Conservation (phyloP, 1,284 basidiomycete genomes). For the Megacollybia platyphylla region DNA sequence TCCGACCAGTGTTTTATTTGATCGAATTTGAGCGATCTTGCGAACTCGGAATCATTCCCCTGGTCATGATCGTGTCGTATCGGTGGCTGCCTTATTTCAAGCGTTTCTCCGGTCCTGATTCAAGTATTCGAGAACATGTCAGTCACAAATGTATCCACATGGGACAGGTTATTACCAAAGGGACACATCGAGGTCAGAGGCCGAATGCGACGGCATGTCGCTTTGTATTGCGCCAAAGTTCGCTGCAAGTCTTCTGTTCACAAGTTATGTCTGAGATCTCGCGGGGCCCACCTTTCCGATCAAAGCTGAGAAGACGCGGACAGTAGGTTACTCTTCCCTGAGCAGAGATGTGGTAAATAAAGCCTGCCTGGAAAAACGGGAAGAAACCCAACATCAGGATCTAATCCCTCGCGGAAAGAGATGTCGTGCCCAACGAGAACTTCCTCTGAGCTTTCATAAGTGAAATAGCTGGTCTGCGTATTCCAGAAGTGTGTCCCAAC, state of each 20-base stretch:
- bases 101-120: conserved; percentile 35
- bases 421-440: conserved; percentile 35
- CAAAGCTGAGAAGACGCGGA: conserved; percentile 53
- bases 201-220: conserved; percentile 12
- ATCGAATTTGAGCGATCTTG: conserved; percentile 6
- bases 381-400: conserved; percentile 23
- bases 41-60: conserved; percentile 3
- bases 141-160: too few relatives aligned
- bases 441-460: conserved; percentile 32
- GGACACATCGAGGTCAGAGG: too few relatives aligned
- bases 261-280: background rate
- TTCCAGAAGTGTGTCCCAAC: conserved; percentile 74
- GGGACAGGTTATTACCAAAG: too few relatives aligned
- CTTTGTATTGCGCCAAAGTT: conserved; percentile 50
- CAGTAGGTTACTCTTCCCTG: conserved; percentile 46
- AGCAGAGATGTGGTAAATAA: conserved; percentile 4
- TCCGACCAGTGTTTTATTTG: conserved; percentile 70
- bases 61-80: conserved; percentile 6
- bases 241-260: conserved; percentile 20
- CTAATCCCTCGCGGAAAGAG: conserved; percentile 52
- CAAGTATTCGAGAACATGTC: background rate
- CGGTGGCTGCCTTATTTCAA: conserved; percentile 34
- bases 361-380: background rate
- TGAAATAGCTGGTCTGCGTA: conserved; percentile 59
- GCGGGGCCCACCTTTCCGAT: conserved; percentile 42